These are phyloP conservation scores for Prunus campanulata DNA, from an alignment of 306 rosid genomes.

Conservation along the genomic window DNA sequence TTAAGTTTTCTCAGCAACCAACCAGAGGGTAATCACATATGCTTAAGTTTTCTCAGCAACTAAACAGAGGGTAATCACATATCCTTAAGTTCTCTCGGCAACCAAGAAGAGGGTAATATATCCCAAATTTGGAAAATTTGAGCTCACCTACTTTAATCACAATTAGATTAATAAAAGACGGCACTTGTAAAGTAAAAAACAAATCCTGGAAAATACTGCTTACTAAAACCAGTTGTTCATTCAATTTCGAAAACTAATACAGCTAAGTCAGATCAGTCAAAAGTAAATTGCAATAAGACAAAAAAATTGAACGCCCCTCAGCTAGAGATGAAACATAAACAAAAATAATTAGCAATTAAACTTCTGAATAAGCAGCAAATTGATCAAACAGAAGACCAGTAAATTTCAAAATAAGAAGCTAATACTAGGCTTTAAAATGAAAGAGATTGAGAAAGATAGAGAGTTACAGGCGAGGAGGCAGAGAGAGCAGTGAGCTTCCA, in stretches of 20 bases:
- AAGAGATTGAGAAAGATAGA: background rate
- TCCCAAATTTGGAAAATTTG: background rate
- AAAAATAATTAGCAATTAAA: conserved; percentile 8
- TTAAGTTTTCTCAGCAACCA: background rate
- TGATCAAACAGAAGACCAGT: conserved; percentile 11
- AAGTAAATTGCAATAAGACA: conserved; percentile 4
- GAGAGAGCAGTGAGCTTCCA: conserved; percentile 97
- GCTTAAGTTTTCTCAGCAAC: background rate
- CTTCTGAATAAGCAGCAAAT: background rate
- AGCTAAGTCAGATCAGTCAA: conserved; percentile 23
- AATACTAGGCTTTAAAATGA: background rate
- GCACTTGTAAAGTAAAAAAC: background rate
- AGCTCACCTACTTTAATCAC: background rate
- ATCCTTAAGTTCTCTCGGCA: background rate
- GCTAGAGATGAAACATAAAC: background rate
- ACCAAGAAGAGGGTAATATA: background rate
- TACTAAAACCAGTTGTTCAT: background rate
- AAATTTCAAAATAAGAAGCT: background rate
- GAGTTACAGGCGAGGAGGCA: conserved; percentile 91
- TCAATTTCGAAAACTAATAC: conserved; percentile 14
- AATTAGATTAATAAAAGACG: background rate
- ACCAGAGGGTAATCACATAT: background rate
- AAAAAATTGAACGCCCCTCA: background rate
- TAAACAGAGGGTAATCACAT: background rate
- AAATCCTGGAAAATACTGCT: conserved; percentile 1